Base-by-base conservation (phyloP, 805 yeast genomes). In the Schwanniomyces sp. region DNA sequence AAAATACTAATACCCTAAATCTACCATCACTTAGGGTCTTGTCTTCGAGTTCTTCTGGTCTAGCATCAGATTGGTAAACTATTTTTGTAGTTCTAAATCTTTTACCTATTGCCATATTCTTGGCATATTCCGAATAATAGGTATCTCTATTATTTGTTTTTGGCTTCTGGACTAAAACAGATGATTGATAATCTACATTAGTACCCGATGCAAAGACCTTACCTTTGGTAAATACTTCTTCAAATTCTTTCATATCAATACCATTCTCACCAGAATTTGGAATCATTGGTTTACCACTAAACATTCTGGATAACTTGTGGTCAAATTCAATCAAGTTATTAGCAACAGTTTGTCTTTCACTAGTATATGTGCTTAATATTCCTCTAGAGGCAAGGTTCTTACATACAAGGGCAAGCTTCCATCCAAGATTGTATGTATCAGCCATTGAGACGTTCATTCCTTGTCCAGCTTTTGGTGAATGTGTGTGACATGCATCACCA, bases 391-490 rank as follows among this genome's bases (percentile, higher is more conserved):
- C 24, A 21, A 21, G 24, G 24, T 69, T 69, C 37, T 63, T 64
- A 45, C 57, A 47, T 14, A 67, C 67, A 43, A 52, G 50, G 4
- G 68, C 69, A 17, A 67, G 43, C 48, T 66, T 66, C 69, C 69
- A 66, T 11, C 63, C 68, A 24, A 64, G 53, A 43, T 63, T 63
- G 45, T 42, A 64, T 16, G 66, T 63, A 48, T 63, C 68, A 25
- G 61, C 66, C 40, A 21, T 21, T 21, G 24, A 21, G 5, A 21
- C 24, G 5, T 65, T 65, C 69, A 63, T 62, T 24, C 70, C 70
- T 44, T 65, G 70, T 11, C 65, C 70, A 40, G 70, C 69, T 48
- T 64, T 62, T 10, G 69, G 69, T 11, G 67, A 62, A 46, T 63
- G 67, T 29, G 67, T 62, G 46, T 62, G 67, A 21, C 61, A 49